Evolutionary conservation across 257 asterid genomes (phyloP), one percentile per base, ranked within the genome.

Genomic region (Catharanthus roseus): DNA sequence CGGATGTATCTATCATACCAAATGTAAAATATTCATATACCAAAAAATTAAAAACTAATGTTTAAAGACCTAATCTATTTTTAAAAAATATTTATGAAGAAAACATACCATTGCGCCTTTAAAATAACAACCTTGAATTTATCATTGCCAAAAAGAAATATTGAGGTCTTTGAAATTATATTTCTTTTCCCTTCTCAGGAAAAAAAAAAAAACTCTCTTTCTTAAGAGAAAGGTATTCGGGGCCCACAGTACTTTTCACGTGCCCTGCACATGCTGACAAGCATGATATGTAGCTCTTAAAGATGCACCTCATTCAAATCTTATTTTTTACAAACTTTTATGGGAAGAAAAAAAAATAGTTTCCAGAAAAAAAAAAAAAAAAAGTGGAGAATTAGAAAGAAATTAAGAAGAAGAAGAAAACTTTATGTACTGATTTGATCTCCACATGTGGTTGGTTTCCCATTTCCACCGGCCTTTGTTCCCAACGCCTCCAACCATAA

Each of bases 361-460:
- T 38, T 3, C n/a, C n/a, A 3, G 1, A 42, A 42, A 3, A 42
- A 42, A 42, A 42, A 9, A 12, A n/a, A 8, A 54, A 23, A 54
- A 54, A 6, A 54, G 60, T 23, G 10, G 12, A 56, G 63, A 56
- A n/a, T 8, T 38, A 38, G 8, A 38, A 8, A 38, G 42, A 38
- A 38, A 8, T 3, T 38, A 38, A 8, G 31, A 42, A 42, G 47
- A 42, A n/a, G 34, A 33, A 7, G 10, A 61, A 34, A 33, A 61
- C 45, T 62, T 62, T 19, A 12, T 23, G 28, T 36, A 34, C 16
- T 62, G 67, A 62, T 34, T 33, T 62, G 67, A 62, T 62, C 1
- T 34, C n/a, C n/a, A 16, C 67, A 62, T 62, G 67, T 62, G 67
- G 16, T 60, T 60, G 42, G 44, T 62, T 62, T 62, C 47, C 47